These are phyloP conservation scores for Zymoseptoria pseudotritici DNA, from an alignment of 2,329 filamentous ascomycete species.

Conservation along the genomic window DNA sequence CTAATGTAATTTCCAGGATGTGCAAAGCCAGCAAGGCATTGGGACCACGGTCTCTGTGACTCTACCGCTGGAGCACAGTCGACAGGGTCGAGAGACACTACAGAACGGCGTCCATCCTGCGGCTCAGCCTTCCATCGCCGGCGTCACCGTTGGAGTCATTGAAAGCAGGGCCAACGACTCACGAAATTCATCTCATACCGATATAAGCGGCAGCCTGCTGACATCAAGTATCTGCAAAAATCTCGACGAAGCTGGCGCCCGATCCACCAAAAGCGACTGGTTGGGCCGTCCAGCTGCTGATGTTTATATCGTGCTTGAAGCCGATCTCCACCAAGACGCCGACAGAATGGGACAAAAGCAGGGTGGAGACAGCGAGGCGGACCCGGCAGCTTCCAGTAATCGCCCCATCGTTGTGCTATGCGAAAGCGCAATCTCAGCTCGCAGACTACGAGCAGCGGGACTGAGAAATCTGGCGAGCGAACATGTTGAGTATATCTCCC, in stretches of 20 bases:
- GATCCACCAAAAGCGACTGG: slow-evolving; percentile 11
- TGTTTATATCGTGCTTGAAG: slow-evolving; percentile 18
- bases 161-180: slow-evolving; percentile 5
- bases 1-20: background rate
- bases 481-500: slow-evolving; percentile 20
- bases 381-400: slow-evolving; percentile 12
- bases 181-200: slow-evolving; percentile 6
- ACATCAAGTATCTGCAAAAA: slow-evolving; percentile 13
- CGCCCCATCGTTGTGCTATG: slow-evolving; percentile 22
- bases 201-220: slow-evolving; percentile 7
- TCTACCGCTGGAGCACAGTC: slow-evolving; percentile 16
- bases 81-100: slow-evolving; percentile 1
- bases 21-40: slow-evolving; percentile 4
- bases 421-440: slow-evolving; percentile 19
- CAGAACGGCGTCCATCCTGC: background rate
- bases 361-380: slow-evolving; percentile 8
- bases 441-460: slow-evolving; percentile 14
- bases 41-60: slow-evolving; percentile 17
- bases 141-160: slow-evolving; percentile 1
- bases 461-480: slow-evolving; percentile 13
- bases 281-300: slow-evolving; percentile 15
- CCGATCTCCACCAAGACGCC: slow-evolving; percentile 13
- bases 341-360: slow-evolving; percentile 9
- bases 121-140: background rate
- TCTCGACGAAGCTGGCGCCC: slow-evolving; percentile 15